Conservation (phyloP, 495 filamentous ascomycete genomes). For the Terfezia claveryi region DNA sequence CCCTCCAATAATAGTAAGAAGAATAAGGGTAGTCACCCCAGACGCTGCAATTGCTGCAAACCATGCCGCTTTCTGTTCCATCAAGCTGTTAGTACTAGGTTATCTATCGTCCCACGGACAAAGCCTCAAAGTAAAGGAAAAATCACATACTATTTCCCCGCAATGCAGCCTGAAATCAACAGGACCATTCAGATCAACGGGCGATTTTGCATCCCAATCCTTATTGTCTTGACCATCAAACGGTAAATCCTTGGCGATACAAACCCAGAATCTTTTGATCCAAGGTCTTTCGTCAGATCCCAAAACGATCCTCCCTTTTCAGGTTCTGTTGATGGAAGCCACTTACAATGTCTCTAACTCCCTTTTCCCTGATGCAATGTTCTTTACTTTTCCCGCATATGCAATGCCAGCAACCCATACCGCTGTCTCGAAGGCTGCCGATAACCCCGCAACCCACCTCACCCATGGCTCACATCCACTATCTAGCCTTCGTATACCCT, state of each 20-base stretch:
- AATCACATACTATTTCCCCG: not conserved
- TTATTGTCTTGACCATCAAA: not conserved
- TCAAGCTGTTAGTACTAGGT: too few relatives aligned
- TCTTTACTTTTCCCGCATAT: not conserved
- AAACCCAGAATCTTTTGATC: not conserved
- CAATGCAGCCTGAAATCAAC: not conserved
- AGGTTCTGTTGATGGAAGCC: too few relatives aligned
- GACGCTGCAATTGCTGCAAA: not conserved
- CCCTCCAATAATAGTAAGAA: not conserved
- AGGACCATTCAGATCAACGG: not conserved
- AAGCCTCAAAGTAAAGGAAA: too few relatives aligned
- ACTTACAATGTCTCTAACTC: not conserved
- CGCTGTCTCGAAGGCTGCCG: not conserved
- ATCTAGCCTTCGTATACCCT: not conserved
- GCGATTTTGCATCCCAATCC: too few relatives aligned
- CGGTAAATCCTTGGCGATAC: not conserved
- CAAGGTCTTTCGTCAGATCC: too few relatives aligned
- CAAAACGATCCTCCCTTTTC: too few relatives aligned
- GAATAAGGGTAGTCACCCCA: not conserved
- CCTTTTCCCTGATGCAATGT: not conserved
- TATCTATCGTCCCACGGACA: too few relatives aligned
- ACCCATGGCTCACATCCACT: not conserved
- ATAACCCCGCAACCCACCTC: not conserved
- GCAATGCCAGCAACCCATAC: not conserved
- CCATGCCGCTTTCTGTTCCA: not conserved